Evolutionary conservation across 768 basidiomycete genomes (phyloP).

Genomic region (Floccularia luteovirens): DNA sequence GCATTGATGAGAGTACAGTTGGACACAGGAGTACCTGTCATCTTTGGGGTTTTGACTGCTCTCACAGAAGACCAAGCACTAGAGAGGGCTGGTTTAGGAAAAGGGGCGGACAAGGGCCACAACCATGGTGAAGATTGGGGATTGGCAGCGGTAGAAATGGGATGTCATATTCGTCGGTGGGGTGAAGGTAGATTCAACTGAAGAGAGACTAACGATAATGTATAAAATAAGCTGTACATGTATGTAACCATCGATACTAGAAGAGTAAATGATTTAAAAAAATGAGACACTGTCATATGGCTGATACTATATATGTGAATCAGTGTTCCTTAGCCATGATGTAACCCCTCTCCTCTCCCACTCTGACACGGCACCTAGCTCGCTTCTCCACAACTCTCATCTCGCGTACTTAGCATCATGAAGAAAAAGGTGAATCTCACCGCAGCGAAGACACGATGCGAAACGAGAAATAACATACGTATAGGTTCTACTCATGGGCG

Average conservation of each 20-base stretch:
- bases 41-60: constrained; percentile 94
- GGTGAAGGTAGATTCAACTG: constrained; percentile 54
- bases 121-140: constrained; percentile 99
- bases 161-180: constrained; percentile 58
- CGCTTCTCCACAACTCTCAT: constrained; percentile 7
- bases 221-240: background rate
- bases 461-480: constrained; percentile 12
- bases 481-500: constrained; percentile 97
- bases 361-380: constrained; percentile 10
- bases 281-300: too few relatives aligned
- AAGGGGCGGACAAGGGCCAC: constrained; percentile 67
- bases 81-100: constrained; percentile 85
- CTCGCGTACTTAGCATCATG: constrained; percentile 25
- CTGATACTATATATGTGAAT: too few relatives aligned
- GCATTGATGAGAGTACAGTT: constrained; percentile 93
- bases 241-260: background rate
- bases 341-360: too few relatives aligned
- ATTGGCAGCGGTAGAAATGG: constrained; percentile 94
- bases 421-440: constrained; percentile 50
- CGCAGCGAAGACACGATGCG: constrained; percentile 7
- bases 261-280: too few relatives aligned
- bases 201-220: constrained; percentile 7
- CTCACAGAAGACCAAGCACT: constrained; percentile 92
- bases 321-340: too few relatives aligned
- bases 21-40: constrained; percentile 89